Conservation (phyloP, 305 asterid genomes). For the Plantago coronopus region DNA sequence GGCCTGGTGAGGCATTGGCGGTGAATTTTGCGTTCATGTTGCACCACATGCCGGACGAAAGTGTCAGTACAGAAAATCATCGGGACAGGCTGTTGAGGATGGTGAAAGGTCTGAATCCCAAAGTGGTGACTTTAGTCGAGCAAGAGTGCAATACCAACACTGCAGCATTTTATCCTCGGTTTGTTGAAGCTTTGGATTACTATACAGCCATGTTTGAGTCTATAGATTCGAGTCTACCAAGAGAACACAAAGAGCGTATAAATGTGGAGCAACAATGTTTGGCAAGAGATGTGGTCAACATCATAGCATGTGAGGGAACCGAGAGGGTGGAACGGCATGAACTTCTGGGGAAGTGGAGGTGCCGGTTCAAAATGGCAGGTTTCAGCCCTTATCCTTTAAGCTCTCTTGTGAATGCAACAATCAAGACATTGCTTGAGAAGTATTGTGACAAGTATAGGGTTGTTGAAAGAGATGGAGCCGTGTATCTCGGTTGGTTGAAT, state of each 20-base stretch:
- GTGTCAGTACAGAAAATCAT: slow-evolving; percentile 73
- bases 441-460: slow-evolving; percentile 58
- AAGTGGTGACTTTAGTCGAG: slow-evolving; percentile 86
- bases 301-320: slow-evolving; percentile 76
- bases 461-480: slow-evolving; percentile 82
- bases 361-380: slow-evolving; percentile 80
- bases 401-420: slow-evolving; percentile 67
- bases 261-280: slow-evolving; percentile 81
- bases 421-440: slow-evolving; percentile 51
- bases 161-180: slow-evolving; percentile 78
- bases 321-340: slow-evolving; percentile 89
- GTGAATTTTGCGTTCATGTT: slow-evolving; percentile 77
- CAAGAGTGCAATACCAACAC: slow-evolving; percentile 81
- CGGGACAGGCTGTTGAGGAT: slow-evolving; percentile 61
- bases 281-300: slow-evolving; percentile 74
- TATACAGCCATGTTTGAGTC: slow-evolving; percentile 82
- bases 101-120: slow-evolving; percentile 60
- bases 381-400: slow-evolving; percentile 67
- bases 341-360: slow-evolving; percentile 74
- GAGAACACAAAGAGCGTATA: slow-evolving; percentile 67
- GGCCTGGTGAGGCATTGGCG: slow-evolving; percentile 60
- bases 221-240: slow-evolving; percentile 57
- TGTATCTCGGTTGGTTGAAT: slow-evolving; percentile 89
- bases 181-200: slow-evolving; percentile 67
- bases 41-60: slow-evolving; percentile 79